These are phyloP conservation scores for Zychaea mexicana DNA, from an alignment of 371 early-diverging fungal species.

Conservation along the genomic window DNA sequence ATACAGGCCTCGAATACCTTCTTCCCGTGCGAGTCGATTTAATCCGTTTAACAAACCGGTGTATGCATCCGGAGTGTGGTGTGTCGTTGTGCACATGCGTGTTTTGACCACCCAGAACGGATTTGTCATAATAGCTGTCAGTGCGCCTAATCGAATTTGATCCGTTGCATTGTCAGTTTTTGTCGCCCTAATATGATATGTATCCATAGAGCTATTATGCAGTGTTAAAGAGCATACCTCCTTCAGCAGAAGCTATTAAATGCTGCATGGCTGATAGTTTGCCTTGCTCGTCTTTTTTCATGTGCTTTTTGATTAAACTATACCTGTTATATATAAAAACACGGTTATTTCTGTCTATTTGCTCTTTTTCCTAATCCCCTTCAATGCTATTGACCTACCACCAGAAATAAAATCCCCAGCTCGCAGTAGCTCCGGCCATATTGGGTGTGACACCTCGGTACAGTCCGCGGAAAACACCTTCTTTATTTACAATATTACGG, in stretches of 20 bases:
- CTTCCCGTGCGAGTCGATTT: conserved; percentile 59
- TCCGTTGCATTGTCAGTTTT: not conserved
- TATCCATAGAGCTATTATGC: no score
- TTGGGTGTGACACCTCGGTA: conserved; percentile 92
- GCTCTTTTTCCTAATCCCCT: not conserved
- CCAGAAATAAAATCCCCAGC: conserved; percentile 96
- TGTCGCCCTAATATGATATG: conserved; percentile 5
- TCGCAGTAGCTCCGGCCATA: conserved; percentile 88
- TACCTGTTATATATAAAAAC: conserved; percentile 46
- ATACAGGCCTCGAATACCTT: conserved; percentile 87
- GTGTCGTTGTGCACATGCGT: conserved; percentile 83
- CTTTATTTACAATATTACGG: conserved; percentile 52
- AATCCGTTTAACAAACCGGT: conserved; percentile 76
- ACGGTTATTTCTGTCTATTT: not conserved
- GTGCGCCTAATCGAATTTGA: conserved; percentile 52
- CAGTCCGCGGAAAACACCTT: conserved; percentile 70
- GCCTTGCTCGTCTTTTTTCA: conserved; percentile 65
- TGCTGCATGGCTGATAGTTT: conserved; percentile 73
- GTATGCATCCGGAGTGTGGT: conserved; percentile 71
- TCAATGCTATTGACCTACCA: conserved; percentile 56
- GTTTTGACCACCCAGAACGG: conserved; percentile 97
- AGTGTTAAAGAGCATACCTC: no score
- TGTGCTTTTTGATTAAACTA: conserved; percentile 73
- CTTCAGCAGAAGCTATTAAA: conserved; percentile 79
- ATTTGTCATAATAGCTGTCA: conserved; percentile 85